Percentiles rank a stretch among this genome's conserved stretches.
Conservation (phyloP, 2,329 filamentous ascomycete genomes). For the Eutypa lata region DNA sequence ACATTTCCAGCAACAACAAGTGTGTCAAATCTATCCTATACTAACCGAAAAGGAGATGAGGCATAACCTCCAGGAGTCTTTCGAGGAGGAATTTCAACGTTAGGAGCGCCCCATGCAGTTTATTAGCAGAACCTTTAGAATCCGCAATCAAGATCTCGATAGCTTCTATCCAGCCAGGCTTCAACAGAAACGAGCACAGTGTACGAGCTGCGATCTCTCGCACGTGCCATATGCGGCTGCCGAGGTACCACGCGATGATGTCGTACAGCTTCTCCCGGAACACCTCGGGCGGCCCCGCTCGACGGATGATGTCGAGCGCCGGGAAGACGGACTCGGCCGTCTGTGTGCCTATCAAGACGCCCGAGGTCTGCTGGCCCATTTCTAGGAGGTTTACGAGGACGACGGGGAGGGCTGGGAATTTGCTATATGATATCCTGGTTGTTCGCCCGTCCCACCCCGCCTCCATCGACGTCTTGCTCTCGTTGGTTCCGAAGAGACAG, state of each 20-base stretch:
- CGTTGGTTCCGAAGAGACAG: constrained; percentile 70
- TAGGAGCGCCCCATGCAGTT: constrained; percentile 56
- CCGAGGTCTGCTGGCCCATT: constrained; percentile 41
- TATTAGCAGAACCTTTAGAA: constrained; percentile 42
- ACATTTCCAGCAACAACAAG: neutral
- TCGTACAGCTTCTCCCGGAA: constrained; percentile 52
- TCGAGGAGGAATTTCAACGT: constrained; percentile 56
- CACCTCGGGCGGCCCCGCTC: constrained; percentile 62
- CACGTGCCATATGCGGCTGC: constrained; percentile 74
- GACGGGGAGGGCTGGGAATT: constrained; percentile 62
- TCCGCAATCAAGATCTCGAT: constrained; percentile 36
- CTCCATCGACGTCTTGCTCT: constrained; percentile 62
- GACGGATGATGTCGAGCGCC: constrained; percentile 75
- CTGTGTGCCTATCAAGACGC: constrained; percentile 30
- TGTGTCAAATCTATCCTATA: no score
- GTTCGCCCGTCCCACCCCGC: constrained; percentile 63
- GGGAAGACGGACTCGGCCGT: constrained; percentile 74
- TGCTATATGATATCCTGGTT: constrained; percentile 65
- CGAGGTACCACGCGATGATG: constrained; percentile 60
- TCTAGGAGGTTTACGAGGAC: constrained; percentile 63
- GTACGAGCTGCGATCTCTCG: constrained; percentile 77
- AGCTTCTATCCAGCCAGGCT: constrained; percentile 44
- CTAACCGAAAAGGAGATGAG: constrained; percentile 41
- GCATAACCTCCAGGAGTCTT: constrained; percentile 46
- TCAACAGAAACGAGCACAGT: constrained; percentile 59